phyloP scores from a whole-genome alignment of 257 asterid genomes.

The Nicotiana noctiflora region DNA sequence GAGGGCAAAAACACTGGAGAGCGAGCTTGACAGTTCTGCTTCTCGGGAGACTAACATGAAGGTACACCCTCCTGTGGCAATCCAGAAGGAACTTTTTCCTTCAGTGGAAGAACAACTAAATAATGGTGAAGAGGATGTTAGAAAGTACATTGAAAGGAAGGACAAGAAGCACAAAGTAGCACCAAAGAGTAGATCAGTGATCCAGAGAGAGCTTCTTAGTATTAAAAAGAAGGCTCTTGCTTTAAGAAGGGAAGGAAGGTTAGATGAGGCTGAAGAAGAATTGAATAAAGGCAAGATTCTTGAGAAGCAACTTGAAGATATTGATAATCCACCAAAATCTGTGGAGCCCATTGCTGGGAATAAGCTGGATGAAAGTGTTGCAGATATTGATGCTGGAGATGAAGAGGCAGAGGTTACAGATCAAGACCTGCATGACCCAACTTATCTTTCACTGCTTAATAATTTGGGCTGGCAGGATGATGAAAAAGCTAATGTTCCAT shows the following conservation, averaged over 20 bases:
- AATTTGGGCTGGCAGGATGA: conserved; percentile 90
- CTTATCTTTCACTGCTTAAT: conserved; percentile 70
- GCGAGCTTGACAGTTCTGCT: conserved; percentile 37
- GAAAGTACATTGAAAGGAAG: conserved; percentile 13
- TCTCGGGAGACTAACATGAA: conserved; percentile 20
- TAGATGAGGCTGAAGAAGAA: conserved; percentile 80
- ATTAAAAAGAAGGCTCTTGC: conserved; percentile 78
- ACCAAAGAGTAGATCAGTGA: conserved; percentile 57
- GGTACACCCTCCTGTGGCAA: conserved; percentile 5
- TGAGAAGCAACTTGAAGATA: conserved; percentile 82
- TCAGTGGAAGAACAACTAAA: conserved; percentile 17
- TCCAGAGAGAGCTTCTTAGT: conserved; percentile 82
- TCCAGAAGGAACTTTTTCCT: conserved; percentile 18
- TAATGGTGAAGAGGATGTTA: conserved; percentile 13
- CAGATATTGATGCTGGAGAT: conserved; percentile 25
- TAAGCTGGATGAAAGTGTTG: conserved; percentile 17
- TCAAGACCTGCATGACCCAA: conserved; percentile 80
- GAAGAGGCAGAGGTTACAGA: conserved; percentile 63
- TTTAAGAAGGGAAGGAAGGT: conserved; percentile 73
- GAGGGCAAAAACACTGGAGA: conserved; percentile 69
- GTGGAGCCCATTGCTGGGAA: conserved; percentile 23
- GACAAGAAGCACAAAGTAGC: conserved; percentile 18
- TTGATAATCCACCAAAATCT: conserved; percentile 44
- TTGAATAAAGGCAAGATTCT: conserved; percentile 73
- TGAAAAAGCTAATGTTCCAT: conserved; percentile 21